Percentiles rank a stretch among this genome's conserved stretches.
phyloP scores from a whole-genome alignment of 2,329 filamentous ascomycete genomes.

The Pseudogymnoascus sp. region DNA sequence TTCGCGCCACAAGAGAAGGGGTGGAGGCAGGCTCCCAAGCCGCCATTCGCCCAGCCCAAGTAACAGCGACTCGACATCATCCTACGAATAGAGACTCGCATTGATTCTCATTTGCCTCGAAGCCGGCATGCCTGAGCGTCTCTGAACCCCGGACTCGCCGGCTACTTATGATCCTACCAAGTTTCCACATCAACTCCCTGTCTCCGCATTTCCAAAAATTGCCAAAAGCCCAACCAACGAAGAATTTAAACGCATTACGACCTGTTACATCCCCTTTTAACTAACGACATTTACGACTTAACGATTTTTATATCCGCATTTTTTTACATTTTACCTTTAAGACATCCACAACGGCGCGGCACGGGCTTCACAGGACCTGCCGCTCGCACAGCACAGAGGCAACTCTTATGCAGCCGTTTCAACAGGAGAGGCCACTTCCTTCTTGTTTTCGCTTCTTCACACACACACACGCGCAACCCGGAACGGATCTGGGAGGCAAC shows the following conservation, averaged over 20 bases:
- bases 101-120: conserved; percentile 5
- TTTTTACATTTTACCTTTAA: conserved; percentile 5
- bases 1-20: conserved; percentile 24
- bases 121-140: conserved; percentile 14
- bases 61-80: conserved; percentile 30
- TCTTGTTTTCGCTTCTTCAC: conserved; percentile 4
- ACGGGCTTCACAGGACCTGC: conserved; percentile 27
- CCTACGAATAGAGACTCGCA: conserved; percentile 17
- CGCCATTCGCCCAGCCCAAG: conserved; percentile 28
- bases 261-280: conserved; percentile 4
- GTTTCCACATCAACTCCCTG: conserved; percentile 9
- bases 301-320: conserved; percentile 20
- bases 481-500: background rate
- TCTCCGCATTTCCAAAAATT: background rate
- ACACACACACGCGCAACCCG: background rate
- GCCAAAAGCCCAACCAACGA: conserved; percentile 1
- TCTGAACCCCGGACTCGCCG: conserved; percentile 15
- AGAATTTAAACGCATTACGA: conserved; percentile 16
- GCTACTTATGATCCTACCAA: conserved; percentile 10
- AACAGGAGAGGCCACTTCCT: conserved; percentile 22
- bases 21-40: conserved; percentile 22
- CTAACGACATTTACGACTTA: conserved; percentile 12
- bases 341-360: conserved; percentile 16
- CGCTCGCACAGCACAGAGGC: conserved; percentile 25
- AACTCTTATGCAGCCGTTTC: conserved; percentile 26